Evolutionary conservation across 495 filamentous ascomycete genomes (phyloP), one percentile per base, ranked within the genome.

Genomic region (Articulospora tetracladia): DNA sequence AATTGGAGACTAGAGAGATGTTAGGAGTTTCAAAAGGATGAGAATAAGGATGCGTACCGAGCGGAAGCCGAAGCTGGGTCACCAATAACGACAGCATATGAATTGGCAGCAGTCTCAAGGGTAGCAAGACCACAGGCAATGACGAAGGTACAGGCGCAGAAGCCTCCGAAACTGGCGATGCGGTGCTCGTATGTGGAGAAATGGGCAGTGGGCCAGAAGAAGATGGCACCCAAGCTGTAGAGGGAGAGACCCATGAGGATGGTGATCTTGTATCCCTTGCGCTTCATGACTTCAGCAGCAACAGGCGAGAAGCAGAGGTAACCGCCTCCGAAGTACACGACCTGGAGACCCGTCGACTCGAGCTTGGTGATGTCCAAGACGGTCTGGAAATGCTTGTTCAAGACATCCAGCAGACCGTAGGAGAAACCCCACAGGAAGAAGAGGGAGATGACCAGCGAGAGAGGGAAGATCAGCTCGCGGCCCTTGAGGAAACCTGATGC

Each of bases 361-460:
- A 73, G 63, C 17, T 66, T 65, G 28, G 68, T 74, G 68, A 75
- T 72, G n/a, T 67, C 54, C 20, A 74, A 71, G 7, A 81, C 71
- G 13, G 66, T 57, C 27, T 77, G 74, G 34, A 79, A 87, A 61
- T 52, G 79, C 55, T 76, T 72, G 68, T 94, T 93, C 51, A 94
- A 77, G 1, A 85, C 83, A 65, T 89, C 85, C 19, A 95, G 78
- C 30, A 96, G 80, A n/a, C 91, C 90, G 69, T 94, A 94, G 0
- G 86, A 84, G 64, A 96, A 90, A 0, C 91, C 91, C 91, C 89
- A 93, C 4, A 95, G 73, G 65, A 96, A 88, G 71, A 93, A 96
- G 1, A 96, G 77, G 50, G 91, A 81, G 41, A 87, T 91, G 62
- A 91, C 87, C 44, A 89, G 75, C 26, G 63, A 57, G 34, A 65